These are phyloP conservation scores for Colletotrichum orbiculare DNA, from an alignment of 2,329 filamentous ascomycete species.

Conservation along the genomic window DNA sequence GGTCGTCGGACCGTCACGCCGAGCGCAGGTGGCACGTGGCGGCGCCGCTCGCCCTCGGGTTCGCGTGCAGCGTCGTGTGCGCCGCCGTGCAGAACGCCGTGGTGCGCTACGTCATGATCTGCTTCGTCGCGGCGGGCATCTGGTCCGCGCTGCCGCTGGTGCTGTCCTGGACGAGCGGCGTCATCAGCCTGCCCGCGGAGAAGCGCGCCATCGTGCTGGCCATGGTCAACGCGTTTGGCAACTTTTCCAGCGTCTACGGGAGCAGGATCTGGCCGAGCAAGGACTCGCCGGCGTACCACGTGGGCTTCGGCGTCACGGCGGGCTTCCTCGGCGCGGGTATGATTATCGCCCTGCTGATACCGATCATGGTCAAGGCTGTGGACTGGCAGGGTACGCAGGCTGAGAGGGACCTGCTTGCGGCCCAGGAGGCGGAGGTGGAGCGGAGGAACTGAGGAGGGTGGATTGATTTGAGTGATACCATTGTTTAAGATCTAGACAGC, in stretches of 20 bases:
- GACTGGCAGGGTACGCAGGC: constrained; percentile 36
- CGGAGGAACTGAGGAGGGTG: constrained; percentile 44
- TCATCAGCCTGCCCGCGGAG: constrained; percentile 43
- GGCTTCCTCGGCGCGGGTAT: constrained; percentile 42
- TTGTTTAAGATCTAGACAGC: too few relatives aligned
- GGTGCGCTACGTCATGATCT: constrained; percentile 45
- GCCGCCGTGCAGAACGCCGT: constrained; percentile 38
- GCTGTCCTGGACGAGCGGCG: constrained; percentile 44
- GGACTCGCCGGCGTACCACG: constrained; percentile 41
- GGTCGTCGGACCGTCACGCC: constrained; percentile 38
- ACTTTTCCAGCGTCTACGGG: constrained; percentile 46
- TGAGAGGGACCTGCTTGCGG: constrained; percentile 32
- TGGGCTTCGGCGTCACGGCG: constrained; percentile 45
- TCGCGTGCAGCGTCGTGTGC: constrained; percentile 39
- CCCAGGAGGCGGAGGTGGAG: constrained; percentile 2
- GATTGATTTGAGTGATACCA: too few relatives aligned
- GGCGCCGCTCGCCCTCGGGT: constrained; percentile 38
- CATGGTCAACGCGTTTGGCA: constrained; percentile 46
- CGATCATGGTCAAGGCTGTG: constrained; percentile 37
- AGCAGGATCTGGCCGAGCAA: constrained; percentile 44
- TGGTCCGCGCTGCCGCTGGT: constrained; percentile 43
- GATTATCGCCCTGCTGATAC: constrained; percentile 40
- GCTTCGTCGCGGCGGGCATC: constrained; percentile 42
- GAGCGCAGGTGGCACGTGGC: constrained; percentile 41
- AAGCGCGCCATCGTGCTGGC: constrained; percentile 47